Evolutionary conservation across 305 asterid species (phyloP).

Genomic region (Fraxinus paxiana): DNA sequence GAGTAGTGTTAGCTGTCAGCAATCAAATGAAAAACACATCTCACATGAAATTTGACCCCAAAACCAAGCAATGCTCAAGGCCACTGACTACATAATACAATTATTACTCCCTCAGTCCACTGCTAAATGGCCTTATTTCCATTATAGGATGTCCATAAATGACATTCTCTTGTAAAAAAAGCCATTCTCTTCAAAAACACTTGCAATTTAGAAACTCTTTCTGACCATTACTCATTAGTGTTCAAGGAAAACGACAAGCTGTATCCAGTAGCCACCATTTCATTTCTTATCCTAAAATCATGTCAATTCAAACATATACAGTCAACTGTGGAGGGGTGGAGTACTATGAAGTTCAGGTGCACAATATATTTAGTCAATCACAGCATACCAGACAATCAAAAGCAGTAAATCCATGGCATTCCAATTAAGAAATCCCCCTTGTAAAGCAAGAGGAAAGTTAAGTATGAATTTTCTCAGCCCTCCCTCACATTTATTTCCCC

Average conservation of each 20-base stretch:
- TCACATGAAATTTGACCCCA: not conserved
- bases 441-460: not conserved
- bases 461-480: no score
- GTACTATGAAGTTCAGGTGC: not conserved
- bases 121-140: not conserved
- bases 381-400: not conserved
- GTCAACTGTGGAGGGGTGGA: not conserved
- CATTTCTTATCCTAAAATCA: not conserved
- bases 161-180: not conserved
- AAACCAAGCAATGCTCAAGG: not conserved
- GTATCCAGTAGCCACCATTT: not conserved
- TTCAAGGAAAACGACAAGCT: not conserved
- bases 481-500: no score
- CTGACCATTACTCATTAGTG: not conserved
- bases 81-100: not conserved
- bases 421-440: not conserved
- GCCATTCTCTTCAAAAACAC: not conserved
- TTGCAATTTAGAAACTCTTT: not conserved
- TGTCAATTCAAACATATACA: not conserved
- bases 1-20: not conserved
- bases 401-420: not conserved
- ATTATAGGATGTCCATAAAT: not conserved
- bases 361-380: not conserved
- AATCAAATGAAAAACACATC: not conserved
- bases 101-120: not conserved